Percentiles rank a stretch among this genome's conserved stretches.
phyloP scores from a whole-genome alignment of 805 yeast genomes.

The Candida silvatica region DNA sequence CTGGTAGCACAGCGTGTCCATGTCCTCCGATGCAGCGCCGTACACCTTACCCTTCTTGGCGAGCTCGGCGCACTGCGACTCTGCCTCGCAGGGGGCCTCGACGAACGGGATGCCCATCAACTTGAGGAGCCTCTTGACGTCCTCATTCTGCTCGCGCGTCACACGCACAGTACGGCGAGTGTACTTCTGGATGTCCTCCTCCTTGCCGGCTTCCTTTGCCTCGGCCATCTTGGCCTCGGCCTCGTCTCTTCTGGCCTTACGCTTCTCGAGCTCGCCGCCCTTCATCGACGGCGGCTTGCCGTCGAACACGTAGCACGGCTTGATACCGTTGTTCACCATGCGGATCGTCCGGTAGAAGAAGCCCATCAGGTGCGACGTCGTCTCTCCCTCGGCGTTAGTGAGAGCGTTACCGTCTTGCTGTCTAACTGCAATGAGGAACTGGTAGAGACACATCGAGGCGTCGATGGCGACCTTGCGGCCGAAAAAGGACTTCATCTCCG shows the following conservation, averaged over 20 bases:
- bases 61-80: conserved; percentile 93
- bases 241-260: conserved; percentile 72
- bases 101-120: conserved; percentile 95
- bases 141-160: conserved; percentile 85
- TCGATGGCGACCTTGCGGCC: conserved; percentile 98
- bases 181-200: conserved; percentile 63
- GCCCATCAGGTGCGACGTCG: conserved; percentile 91
- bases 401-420: conserved; percentile 95
- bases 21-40: conserved; percentile 98
- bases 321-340: conserved; percentile 86
- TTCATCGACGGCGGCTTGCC: conserved; percentile 96
- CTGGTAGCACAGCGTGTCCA: conserved; percentile 93
- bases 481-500: conserved; percentile 76
- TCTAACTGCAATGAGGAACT: conserved; percentile 91
- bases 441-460: conserved; percentile 95
- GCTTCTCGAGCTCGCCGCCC: conserved; percentile 85
- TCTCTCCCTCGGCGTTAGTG: conserved; percentile 83
- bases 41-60: conserved; percentile 87
- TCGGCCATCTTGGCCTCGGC: conserved; percentile 71
- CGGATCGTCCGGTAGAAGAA: conserved; percentile 90
- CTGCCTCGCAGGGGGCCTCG: conserved; percentile 97
- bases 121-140: conserved; percentile 71
- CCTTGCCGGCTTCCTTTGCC: conserved; percentile 71
- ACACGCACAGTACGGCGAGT: conserved; percentile 89
- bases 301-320: conserved; percentile 95